Conservation (phyloP, 441 rosid genomes). For the Arabidopsis lyrata region DNA sequence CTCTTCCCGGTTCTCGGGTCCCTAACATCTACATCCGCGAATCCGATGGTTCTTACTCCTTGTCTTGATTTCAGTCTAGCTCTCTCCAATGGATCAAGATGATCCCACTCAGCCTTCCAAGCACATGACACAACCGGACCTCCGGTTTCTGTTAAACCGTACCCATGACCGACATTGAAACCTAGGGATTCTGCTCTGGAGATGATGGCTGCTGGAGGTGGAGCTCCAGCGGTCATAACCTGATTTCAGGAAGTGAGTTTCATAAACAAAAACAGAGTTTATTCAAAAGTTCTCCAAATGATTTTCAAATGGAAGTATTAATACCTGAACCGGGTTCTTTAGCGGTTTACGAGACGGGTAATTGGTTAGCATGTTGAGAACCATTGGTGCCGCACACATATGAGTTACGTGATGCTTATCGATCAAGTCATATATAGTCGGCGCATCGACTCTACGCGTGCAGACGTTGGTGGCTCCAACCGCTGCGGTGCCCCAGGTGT, state of each 20-base stretch:
- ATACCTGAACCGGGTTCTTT: constrained; percentile 47
- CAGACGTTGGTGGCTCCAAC: constrained; percentile 67
- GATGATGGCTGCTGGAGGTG: constrained; percentile 60
- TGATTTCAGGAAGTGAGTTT: not conserved
- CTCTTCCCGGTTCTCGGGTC: constrained; percentile 48
- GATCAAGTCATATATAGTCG: constrained; percentile 43
- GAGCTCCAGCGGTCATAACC: constrained; percentile 59
- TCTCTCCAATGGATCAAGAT: constrained; percentile 48
- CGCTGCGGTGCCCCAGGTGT: constrained; percentile 66
- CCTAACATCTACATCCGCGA: constrained; percentile 52
- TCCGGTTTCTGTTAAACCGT: constrained; percentile 63
- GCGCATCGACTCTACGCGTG: constrained; percentile 55
- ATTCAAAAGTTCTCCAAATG: too few species aligned
- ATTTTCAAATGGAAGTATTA: not conserved
- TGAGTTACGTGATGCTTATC: constrained; percentile 57
- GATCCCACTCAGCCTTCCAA: constrained; percentile 61
- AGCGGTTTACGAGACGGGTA: constrained; percentile 40
- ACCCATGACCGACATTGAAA: constrained; percentile 59
- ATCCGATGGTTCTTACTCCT: constrained; percentile 50
- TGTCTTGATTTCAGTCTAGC: constrained; percentile 56
- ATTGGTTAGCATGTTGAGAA: constrained; percentile 66
- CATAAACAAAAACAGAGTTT: constrained; percentile 4
- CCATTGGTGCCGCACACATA: constrained; percentile 72
- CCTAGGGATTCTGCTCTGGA: constrained; percentile 55
- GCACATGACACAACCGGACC: constrained; percentile 60